Evolutionary conservation across 495 filamentous ascomycete species (phyloP), one percentile per base, ranked within the genome.

Genomic region (Aspergillus kassunensis): DNA sequence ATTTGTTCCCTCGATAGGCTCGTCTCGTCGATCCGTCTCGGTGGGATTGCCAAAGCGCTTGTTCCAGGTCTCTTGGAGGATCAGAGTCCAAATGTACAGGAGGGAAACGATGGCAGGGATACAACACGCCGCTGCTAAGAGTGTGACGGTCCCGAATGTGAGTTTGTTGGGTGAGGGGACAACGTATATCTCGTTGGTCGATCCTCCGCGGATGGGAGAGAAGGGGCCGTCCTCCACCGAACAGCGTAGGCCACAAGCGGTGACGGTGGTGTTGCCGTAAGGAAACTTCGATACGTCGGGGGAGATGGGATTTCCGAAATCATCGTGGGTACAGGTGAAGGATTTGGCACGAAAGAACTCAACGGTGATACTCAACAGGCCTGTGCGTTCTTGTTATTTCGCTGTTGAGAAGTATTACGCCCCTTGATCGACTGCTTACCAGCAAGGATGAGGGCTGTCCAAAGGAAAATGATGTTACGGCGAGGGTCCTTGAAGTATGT

Each of bases 401-500:
- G 19, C 12, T 11, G 12, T 16, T 12, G 21, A 20, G 7, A 6
- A 5, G 6, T 29, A 5, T 6, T 29, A n/a, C 11, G 27, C 30
- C 8, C 8, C 27, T 20, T 20, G 15, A 6, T 19, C 10, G 3
- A 19, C 16, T n/a, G 7, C 44, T 15, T 35, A 46, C 44, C 44
- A 24, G 44, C 29, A 23, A 46, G 44, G 16, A 46, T 12, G 11
- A 46, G 44, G 0, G 30, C 44, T 8, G 30, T 46, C 44, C 44
- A 46, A 15, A 46, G 12, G 30, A 46, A 46, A 15, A 46, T 35
- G 30, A 46, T 46, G 13, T 46, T 19, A 3, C 44, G 44, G 2
- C 44, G 29, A 0, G 44, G 44, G 16, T 46, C 44, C 19, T 35
- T 46, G 29, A 46, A 35, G 19, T 46, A 46, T 23, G 44, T 46